Conservation (phyloP, 306 rosid genomes). For the Prunus mume region DNA sequence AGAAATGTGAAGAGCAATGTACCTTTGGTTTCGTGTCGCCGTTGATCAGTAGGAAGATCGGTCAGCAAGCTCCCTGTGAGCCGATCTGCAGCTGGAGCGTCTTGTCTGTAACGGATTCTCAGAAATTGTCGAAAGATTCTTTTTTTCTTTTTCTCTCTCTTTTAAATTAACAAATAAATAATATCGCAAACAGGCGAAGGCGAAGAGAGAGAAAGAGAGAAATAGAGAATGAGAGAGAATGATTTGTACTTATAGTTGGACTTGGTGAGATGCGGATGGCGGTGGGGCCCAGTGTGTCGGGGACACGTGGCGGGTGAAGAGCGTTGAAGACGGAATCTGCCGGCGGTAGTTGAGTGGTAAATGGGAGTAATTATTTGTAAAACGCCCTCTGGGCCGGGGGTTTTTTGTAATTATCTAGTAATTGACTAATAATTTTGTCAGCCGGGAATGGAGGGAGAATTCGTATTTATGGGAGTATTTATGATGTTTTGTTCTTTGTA, state of each 20-base stretch:
- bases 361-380: not conserved
- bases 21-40: not conserved
- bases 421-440: slow-evolving; percentile 15
- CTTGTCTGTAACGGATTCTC: slow-evolving; percentile 1
- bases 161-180: not conserved
- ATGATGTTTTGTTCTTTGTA: not conserved
- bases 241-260: not conserved
- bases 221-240: not conserved
- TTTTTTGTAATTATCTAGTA: not conserved
- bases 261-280: not conserved
- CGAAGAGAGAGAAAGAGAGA: slow-evolving; percentile 15
- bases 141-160: not conserved
- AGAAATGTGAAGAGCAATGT: not conserved
- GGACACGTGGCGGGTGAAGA: slow-evolving; percentile 14
- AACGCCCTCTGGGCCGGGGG: not conserved
- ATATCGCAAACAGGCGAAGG: slow-evolving; percentile 31
- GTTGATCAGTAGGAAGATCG: slow-evolving; percentile 24
- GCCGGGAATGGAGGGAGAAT: not conserved
- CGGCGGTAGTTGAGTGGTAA: not conserved
- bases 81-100: slow-evolving; percentile 13
- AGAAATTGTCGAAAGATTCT: not conserved
- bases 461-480: not conserved
- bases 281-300: slow-evolving; percentile 20
- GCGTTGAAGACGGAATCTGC: slow-evolving; percentile 15
- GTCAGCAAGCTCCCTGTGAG: not conserved